Conservation (phyloP, 2,329 filamentous ascomycete genomes). For the Stachybotrys chartarum region DNA sequence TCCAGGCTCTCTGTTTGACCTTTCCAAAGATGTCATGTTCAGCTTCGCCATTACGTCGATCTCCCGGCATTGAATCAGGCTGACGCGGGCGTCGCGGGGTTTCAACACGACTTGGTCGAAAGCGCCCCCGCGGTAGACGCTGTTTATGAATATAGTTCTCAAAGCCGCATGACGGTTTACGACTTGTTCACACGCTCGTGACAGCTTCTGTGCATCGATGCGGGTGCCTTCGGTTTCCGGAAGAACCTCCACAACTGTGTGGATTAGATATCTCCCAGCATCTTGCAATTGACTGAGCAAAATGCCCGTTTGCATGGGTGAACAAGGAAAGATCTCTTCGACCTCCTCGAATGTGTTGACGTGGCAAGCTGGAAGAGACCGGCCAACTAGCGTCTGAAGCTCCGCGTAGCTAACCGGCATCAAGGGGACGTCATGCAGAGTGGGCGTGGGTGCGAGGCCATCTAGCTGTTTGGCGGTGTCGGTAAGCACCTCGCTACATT, state of each 20-base stretch:
- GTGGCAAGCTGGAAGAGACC: constrained; percentile 10
- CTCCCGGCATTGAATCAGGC: constrained; percentile 10
- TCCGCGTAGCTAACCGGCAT: constrained; percentile 20
- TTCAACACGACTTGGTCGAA: constrained; percentile 24
- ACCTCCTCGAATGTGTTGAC: constrained; percentile 11
- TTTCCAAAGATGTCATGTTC: constrained; percentile 8
- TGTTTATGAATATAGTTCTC: constrained; percentile 24
- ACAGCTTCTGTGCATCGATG: constrained; percentile 4
- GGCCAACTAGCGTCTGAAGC: constrained; percentile 14
- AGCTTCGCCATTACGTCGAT: constrained; percentile 15
- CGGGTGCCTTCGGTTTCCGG: background rate
- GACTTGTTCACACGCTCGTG: constrained; percentile 10
- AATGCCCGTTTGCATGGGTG: constrained; percentile 28
- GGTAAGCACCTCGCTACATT: constrained; percentile 4
- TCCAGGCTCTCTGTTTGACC: constrained; percentile 5
- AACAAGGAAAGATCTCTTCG: constrained; percentile 29
- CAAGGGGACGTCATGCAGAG: constrained; percentile 25
- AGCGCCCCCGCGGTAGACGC: constrained; percentile 7
- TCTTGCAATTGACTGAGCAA: constrained; percentile 22
- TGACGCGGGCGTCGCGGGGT: constrained; percentile 1
- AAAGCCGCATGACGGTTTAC: constrained; percentile 20
- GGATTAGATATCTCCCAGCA: constrained; percentile 10
- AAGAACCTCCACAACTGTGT: constrained; percentile 8
- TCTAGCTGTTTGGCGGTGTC: constrained; percentile 4
- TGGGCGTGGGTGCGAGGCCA: constrained; percentile 11